Evolutionary conservation across 768 basidiomycete species (phyloP), one percentile per base, ranked within the genome.

Genomic region (Dendrothele bispora): DNA sequence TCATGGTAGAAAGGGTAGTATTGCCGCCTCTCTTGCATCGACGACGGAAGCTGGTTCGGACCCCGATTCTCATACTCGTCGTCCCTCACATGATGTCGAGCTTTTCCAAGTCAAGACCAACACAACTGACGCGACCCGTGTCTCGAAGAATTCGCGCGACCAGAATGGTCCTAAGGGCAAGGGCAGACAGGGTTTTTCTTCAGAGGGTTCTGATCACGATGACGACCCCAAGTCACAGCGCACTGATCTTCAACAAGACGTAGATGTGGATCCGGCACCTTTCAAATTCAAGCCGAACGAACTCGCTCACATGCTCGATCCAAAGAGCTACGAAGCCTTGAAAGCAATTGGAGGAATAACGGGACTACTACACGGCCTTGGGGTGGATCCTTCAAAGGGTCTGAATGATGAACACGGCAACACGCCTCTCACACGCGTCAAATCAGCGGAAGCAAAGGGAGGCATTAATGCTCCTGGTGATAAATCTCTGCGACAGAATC

Each of bases 221-320:
- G 59, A 61, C 43, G 61, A 57, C 12, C 54, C 43, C 37, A 52
- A 51, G 28, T 50, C 44, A 15, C 53, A 57, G 15, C 58, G 62
- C 22, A 57, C 51, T 20, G 54, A 51, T 26, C 11, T 66, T 7
- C 64, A 67, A 22, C 71, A 75, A 51, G 76, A 79, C 52, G 61
- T 66, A 15, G 73, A 74, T 49, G 57, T 51, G 4, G 78, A 94
- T 61, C 80, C 85, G 1, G 65, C 78, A 1, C 90, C 91, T 0
- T 97, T 95, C 65, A 62, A 60, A 10, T 84, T 84, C 59, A 83
- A 82, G 47, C 91, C 95, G 0, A 79, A 75, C 51, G 71, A 77
- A 41, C 83, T 98, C 14, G 95, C 95, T 1, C 80, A 82, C 50
- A 78, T 97, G 44, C 82, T 98, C 29, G 95, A 98, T 61, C 93